Base-by-base conservation (phyloP, 768 basidiomycete genomes). In the Chalciporus piperatus region DNA sequence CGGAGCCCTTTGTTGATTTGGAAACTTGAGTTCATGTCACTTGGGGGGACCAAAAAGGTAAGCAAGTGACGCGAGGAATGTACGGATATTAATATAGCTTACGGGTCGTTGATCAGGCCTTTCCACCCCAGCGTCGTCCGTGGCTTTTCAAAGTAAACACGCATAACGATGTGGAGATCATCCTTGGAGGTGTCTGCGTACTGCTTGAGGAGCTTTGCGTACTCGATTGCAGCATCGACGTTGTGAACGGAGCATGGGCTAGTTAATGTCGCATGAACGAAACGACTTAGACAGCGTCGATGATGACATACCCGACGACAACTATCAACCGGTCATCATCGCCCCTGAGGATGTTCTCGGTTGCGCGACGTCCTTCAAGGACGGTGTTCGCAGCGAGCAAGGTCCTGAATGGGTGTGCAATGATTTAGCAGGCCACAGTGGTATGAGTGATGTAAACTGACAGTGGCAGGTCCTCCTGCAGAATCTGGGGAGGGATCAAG, bases 101-200 rank as follows among this genome's bases (percentile, higher is more conserved):
- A 68, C 67, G 96, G 95, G 63, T 98, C 94, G 65, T 98, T 98
- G 72, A 98, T 98, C 56, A 98, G 82, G 33, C 96, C 96, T 70
- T 99, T 99, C 96, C 96, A 99, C 23, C 97, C 97, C 43, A 98
- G 88, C 0, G 96, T 98, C 7, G 96, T 98, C 27, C 96, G 80
- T 1, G 87, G 87, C 63, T 98, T 98, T 63, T 98, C 96, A 65
- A 98, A 99, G 76, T 99, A 98, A 59, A 98, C 93, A 23, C 94
- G 87, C 96, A 98, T 98, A 59, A 98, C 77, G 62, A 99, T 97
- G 70, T 88, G 80, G 28, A 99, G 78, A 59, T 98, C 97, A 11
- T 90, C 85, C 63, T 83, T 83, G 41, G 89, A 83, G 11, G 71
- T 70, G 33, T 93, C 86, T 6, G 93, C 89, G 64, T 98, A 98